Percentiles rank a stretch among this genome's conserved stretches.
Evolutionary conservation across 139 green algal genomes (phyloP).

Genomic region (Cymbomonas tetramitiformis): DNA sequence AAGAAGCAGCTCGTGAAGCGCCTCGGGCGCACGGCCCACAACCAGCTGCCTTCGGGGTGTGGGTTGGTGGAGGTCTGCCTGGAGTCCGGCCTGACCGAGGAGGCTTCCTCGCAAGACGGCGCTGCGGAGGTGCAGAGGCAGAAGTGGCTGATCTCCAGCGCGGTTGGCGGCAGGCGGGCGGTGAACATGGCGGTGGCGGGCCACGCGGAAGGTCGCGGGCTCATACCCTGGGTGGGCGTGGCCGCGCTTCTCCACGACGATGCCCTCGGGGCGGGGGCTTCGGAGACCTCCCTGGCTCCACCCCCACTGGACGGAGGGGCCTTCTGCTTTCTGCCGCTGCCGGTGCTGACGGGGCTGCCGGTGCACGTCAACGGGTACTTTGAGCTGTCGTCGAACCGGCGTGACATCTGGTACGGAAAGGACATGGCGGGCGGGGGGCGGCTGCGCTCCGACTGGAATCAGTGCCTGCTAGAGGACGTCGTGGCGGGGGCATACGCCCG

Average conservation of each 20-base stretch:
- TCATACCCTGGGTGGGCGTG: slow-evolving; percentile 57
- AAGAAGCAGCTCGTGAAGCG: neutral
- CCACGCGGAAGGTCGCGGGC: slow-evolving; percentile 25
- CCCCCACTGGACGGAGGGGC: slow-evolving; percentile 30
- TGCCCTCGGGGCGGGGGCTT: neutral
- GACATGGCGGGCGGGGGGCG: slow-evolving; percentile 43
- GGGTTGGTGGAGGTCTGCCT: neutral
- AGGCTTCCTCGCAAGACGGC: neutral
- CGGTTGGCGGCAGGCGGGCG: slow-evolving; percentile 16
- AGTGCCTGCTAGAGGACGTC: slow-evolving; percentile 34
- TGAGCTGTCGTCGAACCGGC: slow-evolving; percentile 55
- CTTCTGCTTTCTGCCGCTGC: slow-evolving; percentile 69
- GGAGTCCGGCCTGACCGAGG: neutral
- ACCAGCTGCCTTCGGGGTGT: neutral
- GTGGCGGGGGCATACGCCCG: slow-evolving; percentile 34
- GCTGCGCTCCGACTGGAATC: slow-evolving; percentile 42
- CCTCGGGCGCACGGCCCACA: neutral
- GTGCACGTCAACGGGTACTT: slow-evolving; percentile 68
- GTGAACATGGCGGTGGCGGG: slow-evolving; percentile 23
- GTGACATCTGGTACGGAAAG: slow-evolving; percentile 32
- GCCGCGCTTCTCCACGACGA: slow-evolving; percentile 30
- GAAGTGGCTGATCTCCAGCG: slow-evolving; percentile 18
- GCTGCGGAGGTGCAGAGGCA: neutral
- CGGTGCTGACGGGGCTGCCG: slow-evolving; percentile 42
- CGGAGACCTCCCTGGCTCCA: neutral